phyloP scores from a whole-genome alignment of 139 green algal genomes.

The Coelastrella sp. region DNA sequence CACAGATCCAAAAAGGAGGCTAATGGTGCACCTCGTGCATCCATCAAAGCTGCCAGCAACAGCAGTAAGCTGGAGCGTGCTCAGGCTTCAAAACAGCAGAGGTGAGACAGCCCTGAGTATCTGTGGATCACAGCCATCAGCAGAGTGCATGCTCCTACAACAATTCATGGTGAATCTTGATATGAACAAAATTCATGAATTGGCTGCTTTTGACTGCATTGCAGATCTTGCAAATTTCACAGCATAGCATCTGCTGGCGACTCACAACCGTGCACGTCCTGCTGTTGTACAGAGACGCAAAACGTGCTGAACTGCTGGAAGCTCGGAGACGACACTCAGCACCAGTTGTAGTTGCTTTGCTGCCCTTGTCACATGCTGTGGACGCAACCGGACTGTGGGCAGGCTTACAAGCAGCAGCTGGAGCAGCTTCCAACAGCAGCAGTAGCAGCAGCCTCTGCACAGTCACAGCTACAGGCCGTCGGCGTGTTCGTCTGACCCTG shows the following conservation, averaged over 20 bases:
- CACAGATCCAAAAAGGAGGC: slow-evolving; percentile 68
- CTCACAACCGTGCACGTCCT: background rate
- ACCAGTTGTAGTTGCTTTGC: slow-evolving; percentile 75
- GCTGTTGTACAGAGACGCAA: slow-evolving; percentile 63
- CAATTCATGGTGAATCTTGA: too few relatives aligned
- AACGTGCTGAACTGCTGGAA: slow-evolving; percentile 73
- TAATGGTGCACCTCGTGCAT: slow-evolving; percentile 15
- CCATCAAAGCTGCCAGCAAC: slow-evolving; percentile 49
- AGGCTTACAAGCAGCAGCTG: slow-evolving; percentile 49
- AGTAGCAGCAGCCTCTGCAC: slow-evolving; percentile 48
- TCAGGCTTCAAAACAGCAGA: slow-evolving; percentile 71
- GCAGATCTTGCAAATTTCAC: background rate
- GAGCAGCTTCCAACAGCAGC: slow-evolving; percentile 46
- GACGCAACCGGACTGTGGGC: slow-evolving; percentile 62
- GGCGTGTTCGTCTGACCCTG: slow-evolving; percentile 69
- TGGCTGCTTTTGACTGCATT: background rate
- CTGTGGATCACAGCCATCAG: too few relatives aligned
- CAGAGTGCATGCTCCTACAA: background rate
- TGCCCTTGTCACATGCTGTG: slow-evolving; percentile 74
- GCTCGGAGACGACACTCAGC: slow-evolving; percentile 55
- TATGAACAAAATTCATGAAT: too few relatives aligned
- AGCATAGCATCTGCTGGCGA: too few relatives aligned
- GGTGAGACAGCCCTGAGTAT: too few relatives aligned
- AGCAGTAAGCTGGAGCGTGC: slow-evolving; percentile 67
- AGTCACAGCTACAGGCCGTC: slow-evolving; percentile 52